Conservation (phyloP, 805 yeast species). For the Candida maltosa region DNA sequence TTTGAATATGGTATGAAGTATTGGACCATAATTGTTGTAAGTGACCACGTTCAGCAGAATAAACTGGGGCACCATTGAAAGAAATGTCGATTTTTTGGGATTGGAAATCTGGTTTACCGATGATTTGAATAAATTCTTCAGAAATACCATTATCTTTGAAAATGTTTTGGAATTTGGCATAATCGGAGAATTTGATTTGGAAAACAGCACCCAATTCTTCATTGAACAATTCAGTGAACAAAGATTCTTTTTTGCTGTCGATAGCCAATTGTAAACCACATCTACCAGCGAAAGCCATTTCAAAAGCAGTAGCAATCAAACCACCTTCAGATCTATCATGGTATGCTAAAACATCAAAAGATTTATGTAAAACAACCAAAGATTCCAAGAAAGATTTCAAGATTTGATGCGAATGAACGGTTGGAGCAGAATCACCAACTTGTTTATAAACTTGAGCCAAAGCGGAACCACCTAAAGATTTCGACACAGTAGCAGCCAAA, state of each 20-base stretch:
- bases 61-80: constrained; percentile 45
- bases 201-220: constrained; percentile 96
- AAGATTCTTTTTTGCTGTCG: constrained; percentile 27
- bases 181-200: constrained; percentile 65
- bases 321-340: constrained; percentile 99
- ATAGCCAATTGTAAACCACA: constrained; percentile 67
- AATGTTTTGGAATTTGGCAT: constrained; percentile 50
- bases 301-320: constrained; percentile 74
- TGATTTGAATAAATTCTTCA: constrained; percentile 48
- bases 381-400: constrained; percentile 72
- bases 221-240: constrained; percentile 65
- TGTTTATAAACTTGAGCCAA: constrained; percentile 89
- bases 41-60: constrained; percentile 56
- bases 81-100: constrained; percentile 46
- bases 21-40: constrained; percentile 83
- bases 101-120: constrained; percentile 67
- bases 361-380: constrained; percentile 66
- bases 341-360: constrained; percentile 71
- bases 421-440: constrained; percentile 80
- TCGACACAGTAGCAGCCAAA: constrained; percentile 50
- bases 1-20: constrained; percentile 88
- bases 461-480: constrained; percentile 88
- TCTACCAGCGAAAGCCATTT: constrained; percentile 97
- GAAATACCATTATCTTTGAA: constrained; percentile 59
- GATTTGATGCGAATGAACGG: constrained; percentile 63